Base-by-base conservation (phyloP, 2,329 filamentous ascomycete species). In the Phaeosphaeria sp. region DNA sequence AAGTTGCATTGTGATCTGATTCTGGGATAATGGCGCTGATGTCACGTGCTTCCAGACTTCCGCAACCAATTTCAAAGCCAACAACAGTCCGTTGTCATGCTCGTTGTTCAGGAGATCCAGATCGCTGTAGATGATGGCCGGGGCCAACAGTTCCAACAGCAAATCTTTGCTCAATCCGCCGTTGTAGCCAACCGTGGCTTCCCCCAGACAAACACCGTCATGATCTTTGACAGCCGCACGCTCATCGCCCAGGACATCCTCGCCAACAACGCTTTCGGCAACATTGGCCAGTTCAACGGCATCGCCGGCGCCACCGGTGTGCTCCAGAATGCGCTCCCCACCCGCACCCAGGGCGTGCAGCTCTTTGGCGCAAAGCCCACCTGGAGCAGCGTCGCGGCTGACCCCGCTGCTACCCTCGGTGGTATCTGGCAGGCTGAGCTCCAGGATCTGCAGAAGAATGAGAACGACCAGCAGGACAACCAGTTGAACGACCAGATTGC, bases 101-200 rank as follows among this genome's bases (percentile, higher is more conserved):
- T 74, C 4, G 69, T 74, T 21, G 72, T 75, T 2, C 68, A 73
- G 59, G 62, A 72, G 61, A 67, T 75, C 54, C 64, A 72, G 41
- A 47, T 74, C 46, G 48, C 58, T 27, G 54, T 74, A 36, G 67
- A 68, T 51, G 64, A 75, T 54, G 67, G 65, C 46, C 46, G 53
- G 2, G 71, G 72, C 25, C 63, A 67, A 50, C 52, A 56, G 17
- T 52, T 72, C 61, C 52, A 71, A 46, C 58, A 70, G 33, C 48
- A 66, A 15, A 52, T 75, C 54, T 75, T 74, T 52, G 72, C 71
- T 9, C 70, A 74, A 56, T 60, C 52, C 46, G 62, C 52, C 10
- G 21, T 73, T 6, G 65, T 74, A 7, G 72, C 72, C 27, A 75
- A 75, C 64, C 64, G 67, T 11, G 72, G 72, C 5, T 48, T 46